Evolutionary conservation across 2,329 filamentous ascomycete genomes (phyloP).

Genomic region (Bipolaris sorokiniana): DNA sequence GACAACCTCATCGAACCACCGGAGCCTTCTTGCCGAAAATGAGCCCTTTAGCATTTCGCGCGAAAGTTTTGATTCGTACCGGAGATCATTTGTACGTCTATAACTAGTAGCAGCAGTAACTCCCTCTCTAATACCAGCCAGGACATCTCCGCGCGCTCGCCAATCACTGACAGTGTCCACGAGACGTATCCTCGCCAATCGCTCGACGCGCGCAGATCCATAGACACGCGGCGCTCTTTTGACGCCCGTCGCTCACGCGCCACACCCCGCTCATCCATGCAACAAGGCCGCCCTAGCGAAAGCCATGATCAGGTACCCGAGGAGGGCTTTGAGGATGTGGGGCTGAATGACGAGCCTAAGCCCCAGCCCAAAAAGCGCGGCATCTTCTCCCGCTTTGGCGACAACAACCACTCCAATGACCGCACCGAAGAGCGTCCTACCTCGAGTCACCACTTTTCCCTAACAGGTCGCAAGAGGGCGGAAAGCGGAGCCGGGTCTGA

Average conservation of each 20-base stretch:
- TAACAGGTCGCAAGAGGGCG: constrained; percentile 74
- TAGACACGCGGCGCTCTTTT: constrained; percentile 71
- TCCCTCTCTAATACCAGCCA: constrained; percentile 55
- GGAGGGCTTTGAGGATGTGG: constrained; percentile 88
- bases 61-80: constrained; percentile 96
- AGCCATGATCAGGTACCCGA: constrained; percentile 69
- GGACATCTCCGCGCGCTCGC: constrained; percentile 91
- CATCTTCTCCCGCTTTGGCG: constrained; percentile 82
- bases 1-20: constrained; percentile 62
- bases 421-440: constrained; percentile 51
- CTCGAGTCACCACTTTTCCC: constrained; percentile 64
- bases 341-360: constrained; percentile 77
- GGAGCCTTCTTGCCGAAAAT: constrained; percentile 75
- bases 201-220: constrained; percentile 69
- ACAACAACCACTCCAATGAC: constrained; percentile 50
- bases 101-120: background rate
- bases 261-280: constrained; percentile 66
- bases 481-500: constrained; percentile 73
- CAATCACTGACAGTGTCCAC: constrained; percentile 65
- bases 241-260: constrained; percentile 59
- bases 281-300: constrained; percentile 63
- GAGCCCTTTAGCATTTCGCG: constrained; percentile 95
- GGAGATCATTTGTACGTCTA: constrained; percentile 86
- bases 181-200: constrained; percentile 60
- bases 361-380: constrained; percentile 72